Evolutionary conservation across 352 stramenopile species (phyloP).

Genomic region (Pythium apleroticum): DNA sequence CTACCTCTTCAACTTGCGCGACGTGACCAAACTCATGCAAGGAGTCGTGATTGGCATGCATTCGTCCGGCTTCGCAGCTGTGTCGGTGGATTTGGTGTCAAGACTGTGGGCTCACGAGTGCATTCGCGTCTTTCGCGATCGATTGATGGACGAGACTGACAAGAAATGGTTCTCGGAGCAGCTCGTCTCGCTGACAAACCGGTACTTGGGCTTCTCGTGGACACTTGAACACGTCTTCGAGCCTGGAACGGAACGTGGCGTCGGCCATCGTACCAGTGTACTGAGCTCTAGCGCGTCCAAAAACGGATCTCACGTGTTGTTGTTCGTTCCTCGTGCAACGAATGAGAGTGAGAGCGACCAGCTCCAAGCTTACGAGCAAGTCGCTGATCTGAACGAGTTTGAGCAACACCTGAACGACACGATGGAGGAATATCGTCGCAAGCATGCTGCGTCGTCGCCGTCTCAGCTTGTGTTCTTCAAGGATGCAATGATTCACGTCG

Average conservation of each 20-base stretch:
- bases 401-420: slow-evolving; percentile 54
- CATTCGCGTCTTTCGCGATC: slow-evolving; percentile 92
- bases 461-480: slow-evolving; percentile 80
- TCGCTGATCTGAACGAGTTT: slow-evolving; percentile 58
- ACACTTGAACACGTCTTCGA: slow-evolving; percentile 39
- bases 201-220: slow-evolving; percentile 69
- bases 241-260: background rate
- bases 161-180: slow-evolving; percentile 87
- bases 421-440: slow-evolving; percentile 47
- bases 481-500: slow-evolving; percentile 85
- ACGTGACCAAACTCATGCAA: slow-evolving; percentile 81
- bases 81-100: slow-evolving; percentile 48
- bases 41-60: slow-evolving; percentile 58
- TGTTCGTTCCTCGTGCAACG: slow-evolving; percentile 7
- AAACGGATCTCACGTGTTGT: background rate
- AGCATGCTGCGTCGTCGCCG: slow-evolving; percentile 6
- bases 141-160: slow-evolving; percentile 79
- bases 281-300: background rate
- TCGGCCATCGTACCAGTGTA: slow-evolving; percentile 2
- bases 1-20: slow-evolving; percentile 84
- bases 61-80: slow-evolving; percentile 9
- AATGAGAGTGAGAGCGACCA: slow-evolving; percentile 4
- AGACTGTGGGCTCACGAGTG: slow-evolving; percentile 91
- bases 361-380: slow-evolving; percentile 53
- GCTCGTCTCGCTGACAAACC: slow-evolving; percentile 64